Percentiles rank a stretch among this genome's conserved stretches.
Evolutionary conservation across 768 basidiomycete species (phyloP).

Genomic region (Termitomyces sp.): DNA sequence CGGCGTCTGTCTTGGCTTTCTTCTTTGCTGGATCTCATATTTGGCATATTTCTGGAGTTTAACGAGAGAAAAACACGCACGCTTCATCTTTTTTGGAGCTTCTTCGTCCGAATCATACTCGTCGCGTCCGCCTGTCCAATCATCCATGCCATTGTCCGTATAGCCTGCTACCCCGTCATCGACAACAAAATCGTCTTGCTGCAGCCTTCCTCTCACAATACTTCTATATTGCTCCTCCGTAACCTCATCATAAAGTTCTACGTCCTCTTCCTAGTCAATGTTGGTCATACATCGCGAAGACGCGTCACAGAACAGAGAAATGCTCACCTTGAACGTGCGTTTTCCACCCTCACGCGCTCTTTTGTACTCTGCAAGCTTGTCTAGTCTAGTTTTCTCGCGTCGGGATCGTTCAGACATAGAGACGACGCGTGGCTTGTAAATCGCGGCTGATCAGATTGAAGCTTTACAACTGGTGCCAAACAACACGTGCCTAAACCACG

Average conservation of each 20-base stretch:
- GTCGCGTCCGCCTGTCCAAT: conserved; percentile 66
- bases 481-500: conserved; percentile 1
- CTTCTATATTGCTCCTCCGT: conserved; percentile 83
- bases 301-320: conserved; percentile 2
- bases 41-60: neutral
- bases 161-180: conserved; percentile 93
- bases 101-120: conserved; percentile 56
- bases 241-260: conserved; percentile 81
- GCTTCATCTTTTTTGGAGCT: conserved; percentile 35
- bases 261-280: conserved; percentile 46
- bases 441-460: neutral
- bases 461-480: neutral
- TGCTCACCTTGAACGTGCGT: conserved; percentile 9
- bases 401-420: conserved; percentile 36
- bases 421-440: neutral
- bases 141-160: conserved; percentile 95
- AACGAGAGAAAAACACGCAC: conserved; percentile 21
- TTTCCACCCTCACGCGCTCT: conserved; percentile 15
- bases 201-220: conserved; percentile 79
- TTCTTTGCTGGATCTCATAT: conserved; percentile 25
- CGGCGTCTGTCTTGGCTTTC: conserved; percentile 34
- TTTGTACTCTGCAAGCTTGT: conserved; percentile 15
- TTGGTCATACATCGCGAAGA: neutral
- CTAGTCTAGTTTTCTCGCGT: conserved; percentile 25
- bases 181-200: conserved; percentile 89